phyloP scores from a whole-genome alignment of 345 rosid genomes.

The Moricandia arvensis region DNA sequence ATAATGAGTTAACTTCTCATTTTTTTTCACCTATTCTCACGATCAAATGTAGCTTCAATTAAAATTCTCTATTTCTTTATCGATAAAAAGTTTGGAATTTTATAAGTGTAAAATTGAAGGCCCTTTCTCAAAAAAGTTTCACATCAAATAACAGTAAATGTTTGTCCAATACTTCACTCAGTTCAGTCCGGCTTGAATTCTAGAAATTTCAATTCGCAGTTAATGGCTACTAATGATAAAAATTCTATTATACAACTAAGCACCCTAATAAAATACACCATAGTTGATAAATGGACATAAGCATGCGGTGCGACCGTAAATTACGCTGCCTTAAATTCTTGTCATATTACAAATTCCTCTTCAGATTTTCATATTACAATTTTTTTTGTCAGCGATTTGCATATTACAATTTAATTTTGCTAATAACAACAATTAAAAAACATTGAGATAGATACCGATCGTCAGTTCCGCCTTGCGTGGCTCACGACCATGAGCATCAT shows the following conservation, averaged over 20 bases:
- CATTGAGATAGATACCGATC: conserved; percentile 3
- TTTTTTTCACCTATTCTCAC: too few species aligned
- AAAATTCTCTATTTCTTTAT: conserved; percentile 14
- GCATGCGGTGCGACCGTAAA: conserved; percentile 48
- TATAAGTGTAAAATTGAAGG: background rate
- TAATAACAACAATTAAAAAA: background rate
- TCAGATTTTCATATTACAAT: conserved; percentile 8
- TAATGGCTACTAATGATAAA: background rate
- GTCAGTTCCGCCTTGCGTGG: background rate
- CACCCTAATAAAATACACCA: background rate
- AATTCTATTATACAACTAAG: background rate
- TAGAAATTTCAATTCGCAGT: background rate
- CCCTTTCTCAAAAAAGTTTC: too few species aligned
- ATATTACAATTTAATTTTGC: background rate
- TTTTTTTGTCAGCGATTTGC: too few species aligned
- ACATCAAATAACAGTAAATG: background rate
- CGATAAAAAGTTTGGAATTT: background rate
- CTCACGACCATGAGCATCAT: background rate
- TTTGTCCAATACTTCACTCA: background rate
- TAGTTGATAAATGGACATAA: conserved; percentile 16
- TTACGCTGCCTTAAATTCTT: conserved; percentile 44
- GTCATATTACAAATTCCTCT: background rate
- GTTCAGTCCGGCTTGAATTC: background rate
- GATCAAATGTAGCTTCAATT: too few species aligned
- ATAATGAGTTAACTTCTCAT: too few species aligned